phyloP scores from a whole-genome alignment of 1,284 basidiomycete species.

The Cutaneotrichosporon sp. region DNA sequence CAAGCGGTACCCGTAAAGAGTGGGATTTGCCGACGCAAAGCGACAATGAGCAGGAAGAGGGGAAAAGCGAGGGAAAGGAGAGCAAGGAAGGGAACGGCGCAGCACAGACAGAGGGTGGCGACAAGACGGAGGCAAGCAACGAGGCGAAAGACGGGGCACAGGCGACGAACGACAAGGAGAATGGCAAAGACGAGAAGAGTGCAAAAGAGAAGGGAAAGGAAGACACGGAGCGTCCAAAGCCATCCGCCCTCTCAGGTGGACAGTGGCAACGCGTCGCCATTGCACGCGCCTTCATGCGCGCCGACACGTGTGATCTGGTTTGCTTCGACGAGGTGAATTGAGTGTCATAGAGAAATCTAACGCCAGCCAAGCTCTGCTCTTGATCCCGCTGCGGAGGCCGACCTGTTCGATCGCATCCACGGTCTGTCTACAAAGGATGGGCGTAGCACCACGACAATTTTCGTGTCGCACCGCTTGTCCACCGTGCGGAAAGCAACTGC shows the following conservation, averaged over 20 bases:
- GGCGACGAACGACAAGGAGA: too few relatives aligned
- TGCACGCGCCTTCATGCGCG: slow-evolving; percentile 75
- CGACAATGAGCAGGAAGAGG: background rate
- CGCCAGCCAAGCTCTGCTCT: background rate
- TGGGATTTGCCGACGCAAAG: slow-evolving; percentile 68
- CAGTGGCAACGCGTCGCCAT: slow-evolving; percentile 82
- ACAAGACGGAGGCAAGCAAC: too few relatives aligned
- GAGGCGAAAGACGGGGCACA: too few relatives aligned
- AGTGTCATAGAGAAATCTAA: slow-evolving; percentile 53
- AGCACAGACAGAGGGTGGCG: too few relatives aligned
- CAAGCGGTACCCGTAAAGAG: background rate
- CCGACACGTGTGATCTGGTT: slow-evolving; percentile 68
- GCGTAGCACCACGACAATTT: slow-evolving; percentile 62
- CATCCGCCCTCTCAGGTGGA: slow-evolving; percentile 21
- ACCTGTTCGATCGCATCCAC: slow-evolving; percentile 57
- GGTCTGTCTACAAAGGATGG: slow-evolving; percentile 9
- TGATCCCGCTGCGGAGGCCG: slow-evolving; percentile 71
- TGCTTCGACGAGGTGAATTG: slow-evolving; percentile 59
- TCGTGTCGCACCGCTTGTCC: slow-evolving; percentile 70
- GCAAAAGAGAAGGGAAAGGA: background rate
- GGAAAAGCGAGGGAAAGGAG: background rate
- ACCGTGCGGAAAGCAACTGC: slow-evolving; percentile 24
- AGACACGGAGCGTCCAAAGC: background rate
- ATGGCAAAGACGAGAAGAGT: background rate
- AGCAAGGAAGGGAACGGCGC: background rate